Percentiles rank a stretch among this genome's conserved stretches.
Evolutionary conservation across 495 filamentous ascomycete species (phyloP).

Genomic region (Daldinia bambusicola): DNA sequence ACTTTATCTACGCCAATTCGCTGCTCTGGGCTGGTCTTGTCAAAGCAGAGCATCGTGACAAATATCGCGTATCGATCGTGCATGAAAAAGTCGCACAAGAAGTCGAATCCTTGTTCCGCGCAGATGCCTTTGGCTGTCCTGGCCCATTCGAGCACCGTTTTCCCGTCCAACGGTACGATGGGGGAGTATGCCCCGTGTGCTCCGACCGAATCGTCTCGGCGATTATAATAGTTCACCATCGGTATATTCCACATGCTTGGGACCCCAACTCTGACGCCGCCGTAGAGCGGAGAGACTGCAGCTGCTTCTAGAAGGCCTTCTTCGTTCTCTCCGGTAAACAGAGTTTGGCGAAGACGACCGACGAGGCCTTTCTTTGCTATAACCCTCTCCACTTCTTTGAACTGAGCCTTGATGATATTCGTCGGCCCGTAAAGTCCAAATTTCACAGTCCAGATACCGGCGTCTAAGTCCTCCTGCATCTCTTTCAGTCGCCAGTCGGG

Average conservation of each 20-base stretch:
- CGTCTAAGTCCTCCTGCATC: slow-evolving; percentile 54
- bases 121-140: slow-evolving; percentile 50
- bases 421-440: slow-evolving; percentile 60
- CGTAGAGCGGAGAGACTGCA: slow-evolving; percentile 49
- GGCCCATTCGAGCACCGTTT: slow-evolving; percentile 54
- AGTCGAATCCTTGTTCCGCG: slow-evolving; percentile 55
- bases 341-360: slow-evolving; percentile 49
- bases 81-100: slow-evolving; percentile 59
- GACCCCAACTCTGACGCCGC: slow-evolving; percentile 54
- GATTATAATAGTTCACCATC: slow-evolving; percentile 54
- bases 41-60: slow-evolving; percentile 58
- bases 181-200: slow-evolving; percentile 58
- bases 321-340: slow-evolving; percentile 53
- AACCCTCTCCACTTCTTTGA: slow-evolving; percentile 56
- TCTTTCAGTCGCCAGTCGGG: slow-evolving; percentile 58
- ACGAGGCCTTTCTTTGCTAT: slow-evolving; percentile 48
- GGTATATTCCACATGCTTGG: slow-evolving; percentile 56
- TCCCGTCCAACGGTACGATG: slow-evolving; percentile 54
- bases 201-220: slow-evolving; percentile 46
- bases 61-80: slow-evolving; percentile 55
- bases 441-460: slow-evolving; percentile 59
- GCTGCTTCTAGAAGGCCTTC: slow-evolving; percentile 54
- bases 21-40: slow-evolving; percentile 52
- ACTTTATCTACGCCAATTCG: slow-evolving; percentile 46
- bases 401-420: slow-evolving; percentile 58